Base-by-base conservation (phyloP, 352 stramenopile genomes). In the Phytopythium sindhum region DNA sequence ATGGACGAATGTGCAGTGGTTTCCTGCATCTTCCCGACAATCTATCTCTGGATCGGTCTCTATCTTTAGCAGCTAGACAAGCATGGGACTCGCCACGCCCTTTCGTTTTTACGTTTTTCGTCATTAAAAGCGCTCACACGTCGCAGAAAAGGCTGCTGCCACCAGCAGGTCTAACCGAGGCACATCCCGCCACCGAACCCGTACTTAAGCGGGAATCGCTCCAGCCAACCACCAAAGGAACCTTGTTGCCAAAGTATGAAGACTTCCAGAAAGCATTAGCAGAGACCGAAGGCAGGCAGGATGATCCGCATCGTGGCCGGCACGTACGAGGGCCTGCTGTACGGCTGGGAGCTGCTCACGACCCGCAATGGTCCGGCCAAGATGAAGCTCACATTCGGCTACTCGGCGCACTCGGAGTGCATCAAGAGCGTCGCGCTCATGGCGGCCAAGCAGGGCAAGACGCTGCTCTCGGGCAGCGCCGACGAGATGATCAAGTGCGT, bases 401-500 rank as follows among this genome's bases (percentile, higher is more conserved):
- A 93, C 66, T 74, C 83, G 39, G 88, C 86, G 50, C 88, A 96
- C 72, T 64, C 79, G 21, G 88, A 95, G 60, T 94, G 86, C 66
- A 91, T 95, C 77, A 94, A 94, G 66, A 91, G 83, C 64, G 83
- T 95, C 50, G 72, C 86, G 63, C 75, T 93, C 24, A 92, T 92
- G 80, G 81, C 66, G 24, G 83, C 85, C 50, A 88, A 90, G 63
- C 76, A 91, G 57, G 81, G 85, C 69, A 92, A 91, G 70, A 91
- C 81, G 54, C 74, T 96, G 60, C 70, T 96, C 51, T 94, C 83
- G 12, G 88, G 88, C 61, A 69, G 74, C 66, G 92, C 80, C 61
- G 88, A 96, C 74, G 88, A 96, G 72, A 89, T 88, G 73, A 90
- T 96, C 81, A 95, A 94, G 87, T 95, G 61, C 57, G 75, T 67